Evolutionary conservation across 768 basidiomycete genomes (phyloP).

Genomic region (Sporobolomyces phaffii): DNA sequence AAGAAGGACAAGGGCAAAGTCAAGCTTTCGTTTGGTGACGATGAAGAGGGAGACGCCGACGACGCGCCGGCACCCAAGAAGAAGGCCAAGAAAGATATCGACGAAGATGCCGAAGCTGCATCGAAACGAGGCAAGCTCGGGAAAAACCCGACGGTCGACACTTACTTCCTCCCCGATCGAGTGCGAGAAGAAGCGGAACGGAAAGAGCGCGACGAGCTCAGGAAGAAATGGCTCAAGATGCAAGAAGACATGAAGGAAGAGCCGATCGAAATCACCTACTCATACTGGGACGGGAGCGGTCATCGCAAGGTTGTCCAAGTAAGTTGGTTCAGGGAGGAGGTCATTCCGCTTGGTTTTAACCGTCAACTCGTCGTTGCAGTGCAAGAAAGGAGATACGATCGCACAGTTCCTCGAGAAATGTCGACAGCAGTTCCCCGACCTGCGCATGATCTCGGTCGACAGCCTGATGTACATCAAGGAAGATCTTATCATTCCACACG

Average conservation of each 20-base stretch:
- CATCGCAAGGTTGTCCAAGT: conserved; percentile 87
- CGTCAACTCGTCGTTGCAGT: conserved; percentile 53
- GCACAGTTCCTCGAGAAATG: conserved; percentile 85
- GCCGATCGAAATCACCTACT: conserved; percentile 85
- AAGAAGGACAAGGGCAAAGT: conserved; percentile 82
- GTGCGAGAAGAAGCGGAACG: conserved; percentile 91
- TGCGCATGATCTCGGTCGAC: conserved; percentile 81
- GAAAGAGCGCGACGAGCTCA: conserved; percentile 74
- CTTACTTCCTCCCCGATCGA: conserved; percentile 96
- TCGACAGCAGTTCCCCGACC: conserved; percentile 82
- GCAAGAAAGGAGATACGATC: conserved; percentile 92
- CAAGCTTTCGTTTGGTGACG: conserved; percentile 88
- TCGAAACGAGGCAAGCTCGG: conserved; percentile 71
- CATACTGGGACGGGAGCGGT: conserved; percentile 97
- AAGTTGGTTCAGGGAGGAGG: conserved; percentile 34
- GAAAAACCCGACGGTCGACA: conserved; percentile 95
- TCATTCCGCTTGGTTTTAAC: no score
- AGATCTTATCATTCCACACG: conserved; percentile 94
- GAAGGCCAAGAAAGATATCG: conserved; percentile 10
- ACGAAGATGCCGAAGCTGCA: conserved; percentile 40
- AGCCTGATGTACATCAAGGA: conserved; percentile 99
- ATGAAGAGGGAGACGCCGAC: conserved; percentile 49
- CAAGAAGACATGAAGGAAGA: conserved; percentile 56
- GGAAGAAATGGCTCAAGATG: conserved; percentile 76
- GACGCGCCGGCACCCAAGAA: conserved; percentile 28